These are phyloP conservation scores for Dalbergia cochinchinensis DNA, from an alignment of 306 rosid genomes.

Conservation along the genomic window DNA sequence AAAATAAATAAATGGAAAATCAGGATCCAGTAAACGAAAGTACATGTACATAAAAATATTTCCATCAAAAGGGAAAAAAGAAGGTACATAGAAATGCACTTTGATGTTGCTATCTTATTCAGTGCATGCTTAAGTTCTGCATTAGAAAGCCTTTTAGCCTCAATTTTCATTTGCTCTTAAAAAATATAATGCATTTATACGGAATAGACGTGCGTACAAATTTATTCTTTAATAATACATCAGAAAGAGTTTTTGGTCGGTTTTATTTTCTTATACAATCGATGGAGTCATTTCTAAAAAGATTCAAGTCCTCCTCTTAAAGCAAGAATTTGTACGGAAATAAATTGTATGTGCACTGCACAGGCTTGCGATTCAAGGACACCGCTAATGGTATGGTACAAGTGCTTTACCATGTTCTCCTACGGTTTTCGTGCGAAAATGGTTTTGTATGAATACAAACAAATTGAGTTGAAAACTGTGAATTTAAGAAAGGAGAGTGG, in stretches of 20 bases:
- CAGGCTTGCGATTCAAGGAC: background rate
- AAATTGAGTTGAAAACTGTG: constrained; percentile 25
- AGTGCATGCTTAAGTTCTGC: background rate
- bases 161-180: no score
- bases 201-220: no score
- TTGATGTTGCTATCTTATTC: background rate
- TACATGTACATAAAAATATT: background rate
- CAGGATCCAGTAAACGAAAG: background rate
- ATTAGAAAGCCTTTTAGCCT: background rate
- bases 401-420: constrained; percentile 27
- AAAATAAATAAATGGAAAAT: background rate
- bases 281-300: background rate
- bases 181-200: no score
- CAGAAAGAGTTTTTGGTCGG: background rate
- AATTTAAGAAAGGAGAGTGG: background rate
- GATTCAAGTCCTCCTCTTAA: background rate
- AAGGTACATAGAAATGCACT: background rate
- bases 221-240: background rate
- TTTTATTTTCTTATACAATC: background rate
- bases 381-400: background rate
- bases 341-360: background rate
- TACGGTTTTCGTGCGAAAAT: constrained; percentile 18
- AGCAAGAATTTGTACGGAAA: background rate
- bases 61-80: no score
- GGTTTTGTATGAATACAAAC: constrained; percentile 40